Evolutionary conservation across 2,329 filamentous ascomycete species (phyloP), one percentile per base, ranked within the genome.

Genomic region (Atkinsonella texensis): DNA sequence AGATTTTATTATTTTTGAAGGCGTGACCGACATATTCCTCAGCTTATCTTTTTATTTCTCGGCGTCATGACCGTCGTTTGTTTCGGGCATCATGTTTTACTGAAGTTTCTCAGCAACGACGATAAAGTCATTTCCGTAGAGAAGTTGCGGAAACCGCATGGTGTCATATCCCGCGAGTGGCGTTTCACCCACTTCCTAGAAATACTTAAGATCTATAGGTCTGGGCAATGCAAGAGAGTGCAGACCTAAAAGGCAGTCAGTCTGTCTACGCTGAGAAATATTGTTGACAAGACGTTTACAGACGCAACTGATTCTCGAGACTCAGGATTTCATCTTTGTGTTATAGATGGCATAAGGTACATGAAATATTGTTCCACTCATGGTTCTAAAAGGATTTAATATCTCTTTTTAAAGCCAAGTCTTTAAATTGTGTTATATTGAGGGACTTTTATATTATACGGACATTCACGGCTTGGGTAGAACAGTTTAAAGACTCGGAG

Each of bases 251-350:
- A 5, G 58, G 55, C 3, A 52, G 48, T 4, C 13, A 57, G 41
- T 2, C 56, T 48, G 13, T n/a, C n/a, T 41, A 49, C 1, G 48
- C 15, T 10, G 50, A 50, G 4, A 54, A 40, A 54, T 57, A 12
- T 7, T 2, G 55, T 50, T 1, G 58, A 56, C 43, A 67, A 64
- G 50, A 59, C 62, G 7, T 67, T 67, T 59, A 60, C 57, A 8
- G 81, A 85, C 60, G 63, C 76, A 17, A 83, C 79, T 15, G 80
- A 83, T 60, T 63, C n/a, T 77, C 58, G 68, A 76, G 63, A 83
- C 83, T 55, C 79, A 83, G 58, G 79, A 83, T 54, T 84, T 84
- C 58, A 70, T 83, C 7, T 84, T 79, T 63, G 71, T 83, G 2
- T 79, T 64, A 52, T 68, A 51, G 62, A 33, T 11, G 11, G 41